These are phyloP conservation scores for Diaporthe velutina DNA, from an alignment of 2,329 filamentous ascomycete species.

Conservation along the genomic window DNA sequence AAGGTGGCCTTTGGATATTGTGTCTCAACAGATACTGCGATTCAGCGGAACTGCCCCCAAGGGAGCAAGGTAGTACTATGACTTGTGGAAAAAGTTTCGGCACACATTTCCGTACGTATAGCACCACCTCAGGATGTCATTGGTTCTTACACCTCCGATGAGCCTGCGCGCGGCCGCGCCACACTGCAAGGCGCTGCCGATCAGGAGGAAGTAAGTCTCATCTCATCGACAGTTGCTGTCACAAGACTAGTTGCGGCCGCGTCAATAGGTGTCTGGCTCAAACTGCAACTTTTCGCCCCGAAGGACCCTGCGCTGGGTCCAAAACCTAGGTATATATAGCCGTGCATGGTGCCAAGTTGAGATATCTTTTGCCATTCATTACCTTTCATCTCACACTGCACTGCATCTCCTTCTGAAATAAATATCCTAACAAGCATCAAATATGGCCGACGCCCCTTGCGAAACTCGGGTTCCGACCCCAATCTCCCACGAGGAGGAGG, in stretches of 20 bases:
- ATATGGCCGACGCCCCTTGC: neutral
- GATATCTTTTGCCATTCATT: neutral
- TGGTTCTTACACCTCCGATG: neutral
- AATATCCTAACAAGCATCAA: neutral
- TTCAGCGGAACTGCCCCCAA: neutral
- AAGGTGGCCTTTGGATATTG: neutral
- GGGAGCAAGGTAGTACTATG: neutral
- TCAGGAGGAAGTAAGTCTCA: conserved; percentile 7
- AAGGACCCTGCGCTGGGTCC: neutral
- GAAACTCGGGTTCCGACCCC: neutral
- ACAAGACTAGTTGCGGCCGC: neutral
- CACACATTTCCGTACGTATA: neutral
- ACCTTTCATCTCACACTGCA: neutral
- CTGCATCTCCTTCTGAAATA: neutral
- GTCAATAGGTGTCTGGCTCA: neutral
- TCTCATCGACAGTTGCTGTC: neutral
- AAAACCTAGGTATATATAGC: neutral
- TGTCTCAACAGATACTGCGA: neutral
- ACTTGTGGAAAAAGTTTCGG: neutral
- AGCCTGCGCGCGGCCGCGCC: neutral
- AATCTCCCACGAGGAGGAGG: neutral
- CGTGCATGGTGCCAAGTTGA: neutral
- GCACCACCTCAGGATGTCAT: neutral
- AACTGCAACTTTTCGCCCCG: too few species aligned
- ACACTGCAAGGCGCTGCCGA: conserved; percentile 1